Evolutionary conservation across 1,284 basidiomycete genomes (phyloP).

Genomic region (Fomitopsis pinicola): DNA sequence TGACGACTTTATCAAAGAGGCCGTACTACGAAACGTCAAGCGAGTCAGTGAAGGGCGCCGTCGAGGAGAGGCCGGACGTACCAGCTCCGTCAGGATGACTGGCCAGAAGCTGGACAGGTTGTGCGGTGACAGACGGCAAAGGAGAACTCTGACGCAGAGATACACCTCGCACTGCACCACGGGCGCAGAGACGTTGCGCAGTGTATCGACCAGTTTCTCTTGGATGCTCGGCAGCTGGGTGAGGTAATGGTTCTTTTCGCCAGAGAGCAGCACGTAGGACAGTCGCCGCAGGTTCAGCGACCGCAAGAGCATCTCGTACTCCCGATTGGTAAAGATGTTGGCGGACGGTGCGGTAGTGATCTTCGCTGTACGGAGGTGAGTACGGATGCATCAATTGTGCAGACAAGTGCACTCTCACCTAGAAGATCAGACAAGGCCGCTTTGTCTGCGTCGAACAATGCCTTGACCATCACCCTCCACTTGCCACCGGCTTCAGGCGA

Average conservation of each 20-base stretch:
- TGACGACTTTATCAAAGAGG: conserved; percentile 66
- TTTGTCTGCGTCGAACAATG: conserved; percentile 85
- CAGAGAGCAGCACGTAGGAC: conserved; percentile 81
- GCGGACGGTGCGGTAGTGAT: conserved; percentile 84
- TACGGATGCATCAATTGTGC: not conserved
- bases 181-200: conserved; percentile 78
- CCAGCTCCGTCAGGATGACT: conserved; percentile 89
- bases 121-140: conserved; percentile 89
- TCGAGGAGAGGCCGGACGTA: conserved; percentile 31
- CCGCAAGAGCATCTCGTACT: conserved; percentile 89
- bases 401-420: conserved; percentile 41
- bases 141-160: conserved; percentile 86
- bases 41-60: not conserved
- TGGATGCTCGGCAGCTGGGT: conserved; percentile 90
- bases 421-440: conserved; percentile 83
- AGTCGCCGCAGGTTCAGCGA: conserved; percentile 86
- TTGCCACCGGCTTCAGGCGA: conserved; percentile 47
- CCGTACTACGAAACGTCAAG: conserved; percentile 49
- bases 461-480: conserved; percentile 81
- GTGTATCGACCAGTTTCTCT: conserved; percentile 93
- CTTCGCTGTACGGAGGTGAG: conserved; percentile 46
- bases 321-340: conserved; percentile 95
- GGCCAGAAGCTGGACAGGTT: conserved; percentile 98
- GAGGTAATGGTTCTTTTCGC: conserved; percentile 88
- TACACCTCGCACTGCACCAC: conserved; percentile 93